Base-by-base conservation (phyloP, 306 rosid genomes). In the Cotoneaster glaucophyllus region DNA sequence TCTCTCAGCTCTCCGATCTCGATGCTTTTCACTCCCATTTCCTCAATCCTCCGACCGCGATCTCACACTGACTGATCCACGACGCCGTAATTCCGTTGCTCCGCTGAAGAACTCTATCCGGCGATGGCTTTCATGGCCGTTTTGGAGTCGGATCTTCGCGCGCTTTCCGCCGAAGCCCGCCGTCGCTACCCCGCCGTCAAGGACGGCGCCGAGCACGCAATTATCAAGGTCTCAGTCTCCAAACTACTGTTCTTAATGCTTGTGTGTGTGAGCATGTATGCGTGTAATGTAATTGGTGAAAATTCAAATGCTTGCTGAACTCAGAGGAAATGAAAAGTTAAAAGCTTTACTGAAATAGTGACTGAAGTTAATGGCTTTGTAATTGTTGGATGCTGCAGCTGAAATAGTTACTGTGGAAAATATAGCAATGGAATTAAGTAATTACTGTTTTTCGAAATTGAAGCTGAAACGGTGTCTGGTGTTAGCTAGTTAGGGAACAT, bases 111-210 rank as follows among this genome's bases (percentile, higher is more conserved):
- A 69, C 72, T 64, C 22, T 15, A 19, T 24, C 25, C 82, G 80
- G 76, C 77, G 79, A 94, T 94, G 98, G 96, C 97, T 87, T 94
- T 94, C 91, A 94, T 91, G 98, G 96, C 96, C 81, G 98, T 88
- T 73, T 85, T 94, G 83, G 98, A 94, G 86, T 91, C 97, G 58
- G 98, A 94, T 91, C 98, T 94, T 75, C 98, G 98, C 64, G 96
- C 98, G 21, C 95, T 94, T 78, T 94, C 96, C 64, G 90, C 91
- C 24, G 98, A 94, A 88, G 97, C 98, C 84, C 98, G 98, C 84
- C 98, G 98, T 77, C 98, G 98, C 7, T 82, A 90, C 69, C 97
- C 98, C 5, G 94, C 95, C 29, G 95, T 94, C 64, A 92, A 92
- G 77, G 98, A 92, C 80, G 98, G 95, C 58, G 97, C 98, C 11